These are phyloP conservation scores for Gryganskiella cystojenkinii DNA, from an alignment of 192 early-diverging fungal genomes.

Conservation along the genomic window DNA sequence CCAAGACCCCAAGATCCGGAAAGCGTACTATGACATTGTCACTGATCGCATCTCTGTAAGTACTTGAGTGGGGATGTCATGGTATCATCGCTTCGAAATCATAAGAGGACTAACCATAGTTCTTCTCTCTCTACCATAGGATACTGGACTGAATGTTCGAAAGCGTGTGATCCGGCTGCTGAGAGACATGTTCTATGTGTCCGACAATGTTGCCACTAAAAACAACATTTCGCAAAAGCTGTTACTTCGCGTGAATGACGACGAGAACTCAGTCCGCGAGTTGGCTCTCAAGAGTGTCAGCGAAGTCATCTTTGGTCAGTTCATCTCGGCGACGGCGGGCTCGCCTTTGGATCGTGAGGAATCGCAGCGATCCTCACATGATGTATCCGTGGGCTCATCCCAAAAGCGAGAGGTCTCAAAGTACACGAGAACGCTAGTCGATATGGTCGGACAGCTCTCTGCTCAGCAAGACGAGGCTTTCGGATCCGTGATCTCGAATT, in stretches of 20 bases:
- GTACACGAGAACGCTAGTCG: conserved; percentile 16
- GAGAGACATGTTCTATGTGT: conserved; percentile 74
- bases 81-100: too few species aligned
- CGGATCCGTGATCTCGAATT: conserved; percentile 13
- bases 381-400: conserved; percentile 1
- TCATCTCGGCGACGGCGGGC: conserved; percentile 6
- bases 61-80: neutral
- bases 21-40: conserved; percentile 83
- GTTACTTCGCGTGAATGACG: conserved; percentile 73
- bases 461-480: conserved; percentile 20
- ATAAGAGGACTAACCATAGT: too few species aligned
- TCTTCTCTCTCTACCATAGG: conserved; percentile 53
- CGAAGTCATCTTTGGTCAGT: conserved; percentile 31
- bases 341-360: neutral
- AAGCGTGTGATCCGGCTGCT: conserved; percentile 87
- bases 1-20: conserved; percentile 69
- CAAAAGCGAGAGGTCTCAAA: conserved; percentile 30
- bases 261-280: conserved; percentile 57
- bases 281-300: conserved; percentile 32
- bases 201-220: conserved; percentile 55
- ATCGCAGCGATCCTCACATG: neutral
- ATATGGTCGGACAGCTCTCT: conserved; percentile 28
- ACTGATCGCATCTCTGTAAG: conserved; percentile 81
- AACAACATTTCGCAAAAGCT: conserved; percentile 80
- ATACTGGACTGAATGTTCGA: conserved; percentile 89